Conservation (phyloP, 2,329 filamentous ascomycete species). For the Sarocladium kiliense region DNA sequence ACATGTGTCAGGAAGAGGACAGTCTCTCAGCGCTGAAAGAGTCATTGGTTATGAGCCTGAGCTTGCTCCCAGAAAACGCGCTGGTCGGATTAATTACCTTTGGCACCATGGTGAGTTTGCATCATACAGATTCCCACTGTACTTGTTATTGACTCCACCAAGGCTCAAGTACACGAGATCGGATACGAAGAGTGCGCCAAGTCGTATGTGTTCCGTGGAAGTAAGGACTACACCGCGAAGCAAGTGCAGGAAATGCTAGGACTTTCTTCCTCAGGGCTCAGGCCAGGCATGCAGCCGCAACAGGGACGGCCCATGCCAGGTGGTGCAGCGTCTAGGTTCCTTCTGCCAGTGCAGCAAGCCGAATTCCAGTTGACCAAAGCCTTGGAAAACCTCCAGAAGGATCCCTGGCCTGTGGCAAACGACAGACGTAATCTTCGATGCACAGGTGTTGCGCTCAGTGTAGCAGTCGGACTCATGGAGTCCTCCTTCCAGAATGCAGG, state of each 20-base stretch:
- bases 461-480: conserved; percentile 87
- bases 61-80: conserved; percentile 73
- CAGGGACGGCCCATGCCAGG: conserved; percentile 71
- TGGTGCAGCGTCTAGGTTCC: conserved; percentile 81
- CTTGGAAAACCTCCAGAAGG: conserved; percentile 90
- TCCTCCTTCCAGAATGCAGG: conserved; percentile 94
- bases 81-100: conserved; percentile 80
- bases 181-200: conserved; percentile 98
- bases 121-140: background rate
- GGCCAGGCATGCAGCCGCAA: conserved; percentile 69
- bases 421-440: conserved; percentile 88
- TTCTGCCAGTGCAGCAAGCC: conserved; percentile 89
- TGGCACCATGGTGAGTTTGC: conserved; percentile 74
- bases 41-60: conserved; percentile 80
- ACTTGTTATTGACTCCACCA: background rate
- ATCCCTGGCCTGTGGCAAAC: conserved; percentile 94
- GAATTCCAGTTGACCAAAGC: conserved; percentile 97
- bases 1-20: conserved; percentile 85
- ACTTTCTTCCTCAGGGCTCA: conserved; percentile 63
- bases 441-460: conserved; percentile 92
- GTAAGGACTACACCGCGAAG: conserved; percentile 96
- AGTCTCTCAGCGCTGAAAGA: conserved; percentile 79
- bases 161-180: conserved; percentile 95
- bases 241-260: conserved; percentile 99
- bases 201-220: conserved; percentile 96